A percentile compares a stretch with the other conserved stretches of the same genome.
These are phyloP conservation scores for Apiospora hydei DNA, from an alignment of 2,329 filamentous ascomycete species.

Conservation along the genomic window DNA sequence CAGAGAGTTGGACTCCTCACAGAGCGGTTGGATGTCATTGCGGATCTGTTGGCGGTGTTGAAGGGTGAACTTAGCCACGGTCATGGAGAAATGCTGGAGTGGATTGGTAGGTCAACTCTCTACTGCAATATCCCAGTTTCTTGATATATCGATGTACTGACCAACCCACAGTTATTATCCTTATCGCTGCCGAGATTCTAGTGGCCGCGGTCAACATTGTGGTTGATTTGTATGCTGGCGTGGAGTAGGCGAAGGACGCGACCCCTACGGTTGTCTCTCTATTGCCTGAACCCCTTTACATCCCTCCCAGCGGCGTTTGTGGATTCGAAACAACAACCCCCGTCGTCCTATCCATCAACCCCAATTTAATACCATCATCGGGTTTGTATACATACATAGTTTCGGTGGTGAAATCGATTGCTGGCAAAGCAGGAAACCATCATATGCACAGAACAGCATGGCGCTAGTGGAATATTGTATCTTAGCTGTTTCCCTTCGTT, in stretches of 20 bases:
- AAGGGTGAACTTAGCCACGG: constrained; percentile 96
- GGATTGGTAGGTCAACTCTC: constrained; percentile 72
- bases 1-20: constrained; percentile 90
- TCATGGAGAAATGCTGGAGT: constrained; percentile 87
- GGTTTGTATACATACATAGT: constrained; percentile 1
- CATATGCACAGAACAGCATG: constrained; percentile 18
- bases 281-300: not conserved
- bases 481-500: not conserved
- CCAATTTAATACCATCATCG: not conserved
- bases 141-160: not conserved
- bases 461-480: constrained; percentile 20
- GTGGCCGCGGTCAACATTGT: constrained; percentile 94
- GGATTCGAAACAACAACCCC: not conserved
- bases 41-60: constrained; percentile 87
- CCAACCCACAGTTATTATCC: constrained; percentile 75
- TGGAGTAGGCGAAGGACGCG: constrained; percentile 36
- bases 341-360: not conserved
- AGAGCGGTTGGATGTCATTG: constrained; percentile 90
- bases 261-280: not conserved
- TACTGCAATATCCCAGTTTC: not conserved
- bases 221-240: constrained; percentile 82
- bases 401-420: not conserved
- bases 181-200: constrained; percentile 94
- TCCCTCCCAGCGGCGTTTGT: not conserved
- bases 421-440: constrained; percentile 5